Evolutionary conservation across 1,284 basidiomycete genomes (phyloP).

Genomic region (Ceratobasidium sp.): DNA sequence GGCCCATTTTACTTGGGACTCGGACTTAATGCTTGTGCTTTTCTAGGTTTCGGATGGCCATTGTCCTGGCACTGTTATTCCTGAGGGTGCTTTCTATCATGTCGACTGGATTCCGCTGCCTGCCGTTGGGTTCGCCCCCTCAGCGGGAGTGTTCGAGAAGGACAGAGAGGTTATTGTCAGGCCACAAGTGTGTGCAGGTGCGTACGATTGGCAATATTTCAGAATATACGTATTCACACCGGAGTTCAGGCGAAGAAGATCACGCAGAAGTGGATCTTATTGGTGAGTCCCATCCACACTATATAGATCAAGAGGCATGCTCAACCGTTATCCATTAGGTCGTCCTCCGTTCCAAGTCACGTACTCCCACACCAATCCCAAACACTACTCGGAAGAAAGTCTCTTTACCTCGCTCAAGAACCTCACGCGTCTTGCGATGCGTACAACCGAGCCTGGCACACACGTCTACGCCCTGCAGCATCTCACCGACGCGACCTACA

Average conservation of each 20-base stretch:
- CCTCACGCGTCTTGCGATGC: constrained; percentile 29
- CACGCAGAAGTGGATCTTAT: constrained; percentile 82
- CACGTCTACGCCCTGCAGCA: constrained; percentile 83
- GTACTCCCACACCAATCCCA: constrained; percentile 52
- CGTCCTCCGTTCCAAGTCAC: constrained; percentile 85
- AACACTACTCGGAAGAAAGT: constrained; percentile 16
- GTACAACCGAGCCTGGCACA: constrained; percentile 24
- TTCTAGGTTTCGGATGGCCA: constrained; percentile 80
- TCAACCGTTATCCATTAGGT: constrained; percentile 59
- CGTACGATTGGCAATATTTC: not conserved
- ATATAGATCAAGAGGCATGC: too few relatives aligned
- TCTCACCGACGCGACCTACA: constrained; percentile 89
- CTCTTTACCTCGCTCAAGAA: constrained; percentile 35
- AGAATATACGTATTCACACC: not conserved
- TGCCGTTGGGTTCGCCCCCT: constrained; percentile 51
- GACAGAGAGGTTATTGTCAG: constrained; percentile 66
- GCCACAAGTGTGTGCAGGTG: constrained; percentile 75
- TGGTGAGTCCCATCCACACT: constrained; percentile 63
- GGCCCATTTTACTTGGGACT: not conserved
- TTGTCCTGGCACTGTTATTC: constrained; percentile 79
- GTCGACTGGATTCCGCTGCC: constrained; percentile 84
- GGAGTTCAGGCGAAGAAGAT: constrained; percentile 66
- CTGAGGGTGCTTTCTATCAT: constrained; percentile 69
- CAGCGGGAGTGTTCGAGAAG: constrained; percentile 44
- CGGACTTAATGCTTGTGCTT: constrained; percentile 4